Evolutionary conservation across 2,329 filamentous ascomycete genomes (phyloP), one percentile per base, ranked within the genome.

Genomic region (Akanthomyces lecanii): DNA sequence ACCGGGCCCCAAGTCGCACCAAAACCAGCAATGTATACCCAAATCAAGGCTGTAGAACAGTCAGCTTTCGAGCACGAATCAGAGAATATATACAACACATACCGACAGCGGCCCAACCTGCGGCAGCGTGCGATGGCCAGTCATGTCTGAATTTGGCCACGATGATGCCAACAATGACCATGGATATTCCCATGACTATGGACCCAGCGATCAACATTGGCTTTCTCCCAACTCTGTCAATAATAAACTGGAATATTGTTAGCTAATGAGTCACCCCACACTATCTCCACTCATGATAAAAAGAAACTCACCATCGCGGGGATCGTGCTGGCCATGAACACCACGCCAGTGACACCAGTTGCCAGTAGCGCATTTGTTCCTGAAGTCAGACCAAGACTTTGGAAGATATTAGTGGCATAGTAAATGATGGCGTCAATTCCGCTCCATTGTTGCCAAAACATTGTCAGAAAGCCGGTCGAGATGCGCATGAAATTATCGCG

Each of bases 301-400:
- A 33, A 8, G 5, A 16, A 30, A 14, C 54, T 48, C 25, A 66
- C 70, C 72, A 74, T 75, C 1, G 72, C 69, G 0, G 73, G 73
- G 2, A 75, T 62, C 4, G 73, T 75, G 50, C 64, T 69, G 8
- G 74, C 65, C 67, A 89, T 87, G 81, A 89, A 88, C 58, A 85
- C 84, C 42, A 91, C 86, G 4, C 88, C 88, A 5, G 89, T 87
- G 0, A 91, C 88, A 10, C 88, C 89, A 0, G 88, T 90, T 0
- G 88, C 88, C 10, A 90, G 78, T 0, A 91, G 79, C 14, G 81
- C 79, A 5, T 81, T 82, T 61, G 82, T 88, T 28, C 82, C 84
- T 5, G 84, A 84, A 0, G 75, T 80, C 16, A 90, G 77, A 16
- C 88, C 87, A 47, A 90, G 83, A 14, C 81, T 83, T 65, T 81